Conservation (phyloP, 1,284 basidiomycete genomes). For the Mycena citricolor region DNA sequence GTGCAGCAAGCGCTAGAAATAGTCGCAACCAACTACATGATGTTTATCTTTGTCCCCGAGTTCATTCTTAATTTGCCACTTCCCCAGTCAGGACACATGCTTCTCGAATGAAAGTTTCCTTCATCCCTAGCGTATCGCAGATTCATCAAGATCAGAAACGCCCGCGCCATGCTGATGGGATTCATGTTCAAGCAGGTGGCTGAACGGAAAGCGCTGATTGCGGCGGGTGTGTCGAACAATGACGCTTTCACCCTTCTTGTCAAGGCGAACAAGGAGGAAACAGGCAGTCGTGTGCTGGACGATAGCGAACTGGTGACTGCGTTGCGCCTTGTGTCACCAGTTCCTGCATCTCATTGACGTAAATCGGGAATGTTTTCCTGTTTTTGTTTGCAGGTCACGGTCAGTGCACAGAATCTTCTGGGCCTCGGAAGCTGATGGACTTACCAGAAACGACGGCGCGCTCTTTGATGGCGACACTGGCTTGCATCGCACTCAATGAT, state of each 20-base stretch:
- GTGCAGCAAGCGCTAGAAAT: conserved; percentile 45
- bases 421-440: background rate
- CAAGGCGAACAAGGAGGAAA: conserved; percentile 48
- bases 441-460: conserved; percentile 50
- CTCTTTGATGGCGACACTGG: conserved; percentile 47
- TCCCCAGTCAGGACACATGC: conserved; percentile 35
- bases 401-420: conserved; percentile 23
- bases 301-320: conserved; percentile 48
- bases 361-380: conserved; percentile 56
- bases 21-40: conserved; percentile 32
- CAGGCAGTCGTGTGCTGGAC: conserved; percentile 41
- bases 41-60: conserved; percentile 36
- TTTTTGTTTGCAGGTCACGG: conserved; percentile 60
- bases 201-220: conserved; percentile 32
- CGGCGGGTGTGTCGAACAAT: conserved; percentile 10
- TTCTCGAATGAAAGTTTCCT: background rate
- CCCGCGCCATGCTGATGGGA: conserved; percentile 31
- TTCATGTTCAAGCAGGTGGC: conserved; percentile 45
- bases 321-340: background rate
- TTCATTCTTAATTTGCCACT: conserved; percentile 45
- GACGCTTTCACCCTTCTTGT: conserved; percentile 52
- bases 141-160: conserved; percentile 26
- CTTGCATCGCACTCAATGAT: conserved; percentile 42
- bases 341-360: conserved; percentile 2
- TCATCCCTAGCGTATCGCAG: conserved; percentile 26